These are phyloP conservation scores for Keithomyces neogunnii DNA, from an alignment of 2,329 filamentous ascomycete species.

Conservation along the genomic window DNA sequence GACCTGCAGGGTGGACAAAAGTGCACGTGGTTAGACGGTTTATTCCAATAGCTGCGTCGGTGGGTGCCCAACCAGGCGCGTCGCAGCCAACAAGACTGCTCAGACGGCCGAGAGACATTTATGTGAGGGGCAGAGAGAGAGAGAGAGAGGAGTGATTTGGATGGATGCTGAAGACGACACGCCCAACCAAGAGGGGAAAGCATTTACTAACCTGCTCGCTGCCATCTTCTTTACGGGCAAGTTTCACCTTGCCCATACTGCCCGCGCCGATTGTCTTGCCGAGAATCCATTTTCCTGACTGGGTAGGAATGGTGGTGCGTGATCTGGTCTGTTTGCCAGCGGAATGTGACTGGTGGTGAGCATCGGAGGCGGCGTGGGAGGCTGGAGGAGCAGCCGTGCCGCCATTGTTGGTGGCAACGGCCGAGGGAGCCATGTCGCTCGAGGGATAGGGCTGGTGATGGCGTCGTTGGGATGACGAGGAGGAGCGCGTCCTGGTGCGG, in stretches of 20 bases:
- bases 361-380: slow-evolving; percentile 30
- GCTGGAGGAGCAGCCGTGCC: slow-evolving; percentile 42
- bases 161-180: neutral
- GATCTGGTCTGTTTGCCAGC: slow-evolving; percentile 45
- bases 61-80: neutral
- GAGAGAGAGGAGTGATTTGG: neutral
- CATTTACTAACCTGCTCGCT: slow-evolving; percentile 68
- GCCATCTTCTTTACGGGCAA: slow-evolving; percentile 82
- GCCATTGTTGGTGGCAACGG: slow-evolving; percentile 41
- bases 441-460: slow-evolving; percentile 21
- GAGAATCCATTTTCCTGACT: slow-evolving; percentile 86
- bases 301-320: slow-evolving; percentile 78
- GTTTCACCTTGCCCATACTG: slow-evolving; percentile 98
- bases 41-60: neutral
- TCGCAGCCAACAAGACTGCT: neutral
- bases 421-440: slow-evolving; percentile 41
- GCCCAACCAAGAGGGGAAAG: neutral
- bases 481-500: slow-evolving; percentile 41
- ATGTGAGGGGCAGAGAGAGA: neutral
- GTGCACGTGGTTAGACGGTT: neutral
- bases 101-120: neutral
- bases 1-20: slow-evolving; percentile 40
- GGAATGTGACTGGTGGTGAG: slow-evolving; percentile 23
- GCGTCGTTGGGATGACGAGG: slow-evolving; percentile 23
- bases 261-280: slow-evolving; percentile 96